Percentiles rank a stretch among this genome's conserved stretches.
Conservation (phyloP, 768 basidiomycete species). For the Boletus vinaceobasis region DNA sequence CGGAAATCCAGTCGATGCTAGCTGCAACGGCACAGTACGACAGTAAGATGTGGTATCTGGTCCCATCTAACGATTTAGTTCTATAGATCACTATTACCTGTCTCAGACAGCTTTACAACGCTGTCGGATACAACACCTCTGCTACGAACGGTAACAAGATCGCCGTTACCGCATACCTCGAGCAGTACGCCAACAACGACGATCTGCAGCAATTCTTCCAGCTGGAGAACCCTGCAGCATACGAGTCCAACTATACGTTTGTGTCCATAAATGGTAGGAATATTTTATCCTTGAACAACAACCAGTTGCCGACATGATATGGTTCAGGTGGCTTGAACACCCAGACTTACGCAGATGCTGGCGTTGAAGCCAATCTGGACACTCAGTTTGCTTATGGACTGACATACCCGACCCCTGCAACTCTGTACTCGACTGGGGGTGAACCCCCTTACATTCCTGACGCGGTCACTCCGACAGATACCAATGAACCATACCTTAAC, state of each 20-base stretch:
- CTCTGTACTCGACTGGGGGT: constrained; percentile 63
- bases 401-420: constrained; percentile 55
- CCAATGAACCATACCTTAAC: constrained; percentile 48
- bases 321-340: constrained; percentile 55
- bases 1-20: constrained; percentile 42
- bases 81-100: constrained; percentile 50
- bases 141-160: constrained; percentile 46
- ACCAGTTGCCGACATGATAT: constrained; percentile 6
- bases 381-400: constrained; percentile 66
- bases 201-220: constrained; percentile 53
- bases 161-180: constrained; percentile 53
- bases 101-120: constrained; percentile 54
- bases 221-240: constrained; percentile 46
- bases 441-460: constrained; percentile 57
- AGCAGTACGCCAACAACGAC: constrained; percentile 48
- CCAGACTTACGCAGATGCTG: constrained; percentile 51
- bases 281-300: neutral
- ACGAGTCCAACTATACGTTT: constrained; percentile 49
- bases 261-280: constrained; percentile 52
- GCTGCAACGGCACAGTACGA: constrained; percentile 40
- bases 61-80: neutral
- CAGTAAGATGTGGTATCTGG: neutral
- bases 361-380: constrained; percentile 65
- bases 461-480: constrained; percentile 33
- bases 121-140: constrained; percentile 43